Evolutionary conservation across 2,329 filamentous ascomycete species (phyloP), one percentile per base, ranked within the genome.

Genomic region (Verticillium albo-atrum): DNA sequence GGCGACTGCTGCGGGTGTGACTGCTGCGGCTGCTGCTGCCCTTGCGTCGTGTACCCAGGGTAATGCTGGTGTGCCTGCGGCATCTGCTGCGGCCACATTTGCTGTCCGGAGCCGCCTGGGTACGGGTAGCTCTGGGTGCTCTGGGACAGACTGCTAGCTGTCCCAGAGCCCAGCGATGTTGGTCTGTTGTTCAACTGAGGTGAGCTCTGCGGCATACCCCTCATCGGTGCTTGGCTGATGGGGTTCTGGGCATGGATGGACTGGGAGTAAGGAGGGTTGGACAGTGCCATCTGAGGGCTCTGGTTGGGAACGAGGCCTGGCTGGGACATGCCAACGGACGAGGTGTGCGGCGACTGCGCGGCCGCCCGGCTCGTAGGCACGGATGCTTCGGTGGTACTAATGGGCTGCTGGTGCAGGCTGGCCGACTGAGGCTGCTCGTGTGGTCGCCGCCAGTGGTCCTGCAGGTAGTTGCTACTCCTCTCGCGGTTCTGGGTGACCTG

Each of bases 381-480:
- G 25, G 78, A 67, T 4, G 80, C 64, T 54, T 83, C 78, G 58
- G 73, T 69, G 34, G 76, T 72, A 20, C 74, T 74, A 32, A 76
- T 72, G 23, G 74, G 74, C 54, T 78, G 77, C 61, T 80, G 83
- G 55, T 74, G 77, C 64, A 80, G 72, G 64, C 66, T 76, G 35
- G 77, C 79, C 56, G 78, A 77, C 58, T 77, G 72, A 27, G 91
- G 87, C 61, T 89, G 86, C 70, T 97, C 92, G 65, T 96, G 92
- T 12, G 90, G 89, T 62, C 90, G 84, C 64, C 89, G 85, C 90
- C 93, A 98, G 64, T 92, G 84, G 58, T 86, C 87, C 58, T 94
- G 88, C 64, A 96, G 80, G 66, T 92, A 96, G 60, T 93, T 88
- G 61, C 82, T 85, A 60, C 95, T 89, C 74, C 90, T 88, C 42